A percentile compares a stretch with the other conserved stretches of the same genome.
These are phyloP conservation scores for Fusarium bulbicola DNA, from an alignment of 2,329 filamentous ascomycete species.

Conservation along the genomic window DNA sequence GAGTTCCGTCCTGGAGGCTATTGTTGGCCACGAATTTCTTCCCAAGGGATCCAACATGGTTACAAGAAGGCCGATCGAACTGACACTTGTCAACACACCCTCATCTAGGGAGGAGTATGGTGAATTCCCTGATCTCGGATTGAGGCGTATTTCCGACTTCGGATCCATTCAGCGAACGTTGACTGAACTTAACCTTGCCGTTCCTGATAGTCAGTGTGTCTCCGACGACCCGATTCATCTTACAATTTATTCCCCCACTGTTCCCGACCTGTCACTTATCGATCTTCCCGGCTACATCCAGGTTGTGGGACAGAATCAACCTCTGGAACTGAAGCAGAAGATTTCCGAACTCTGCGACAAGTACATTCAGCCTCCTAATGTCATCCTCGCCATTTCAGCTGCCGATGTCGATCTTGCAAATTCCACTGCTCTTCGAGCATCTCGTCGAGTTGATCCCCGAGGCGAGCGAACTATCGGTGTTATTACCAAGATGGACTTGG, in stretches of 20 bases:
- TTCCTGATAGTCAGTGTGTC: slow-evolving; percentile 90
- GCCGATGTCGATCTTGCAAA: slow-evolving; percentile 98
- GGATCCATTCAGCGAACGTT: slow-evolving; percentile 90
- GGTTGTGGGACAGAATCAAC: slow-evolving; percentile 90
- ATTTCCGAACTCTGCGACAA: slow-evolving; percentile 97
- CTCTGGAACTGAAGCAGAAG: slow-evolving; percentile 90
- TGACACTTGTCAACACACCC: slow-evolving; percentile 95
- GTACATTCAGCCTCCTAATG: slow-evolving; percentile 95
- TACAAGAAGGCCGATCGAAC: slow-evolving; percentile 91
- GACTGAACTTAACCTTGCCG: slow-evolving; percentile 93
- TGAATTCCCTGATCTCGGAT: slow-evolving; percentile 91
- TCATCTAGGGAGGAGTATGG: slow-evolving; percentile 89
- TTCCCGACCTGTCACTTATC: slow-evolving; percentile 94
- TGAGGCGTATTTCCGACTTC: slow-evolving; percentile 93
- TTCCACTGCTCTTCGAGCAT: slow-evolving; percentile 89
- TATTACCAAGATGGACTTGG: slow-evolving; percentile 99
- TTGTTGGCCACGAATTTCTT: slow-evolving; percentile 96
- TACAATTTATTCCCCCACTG: slow-evolving; percentile 92
- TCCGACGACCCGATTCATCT: slow-evolving; percentile 97
- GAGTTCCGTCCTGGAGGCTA: slow-evolving; percentile 94
- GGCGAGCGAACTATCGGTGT: slow-evolving; percentile 97
- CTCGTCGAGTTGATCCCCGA: slow-evolving; percentile 88
- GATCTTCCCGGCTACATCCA: slow-evolving; percentile 98
- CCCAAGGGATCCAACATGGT: slow-evolving; percentile 99
- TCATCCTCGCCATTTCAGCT: slow-evolving; percentile 96